A percentile compares a stretch with the other conserved stretches of the same genome.
phyloP scores from a whole-genome alignment of 2,329 filamentous ascomycete species.

The Trichoderma arundinaceum region DNA sequence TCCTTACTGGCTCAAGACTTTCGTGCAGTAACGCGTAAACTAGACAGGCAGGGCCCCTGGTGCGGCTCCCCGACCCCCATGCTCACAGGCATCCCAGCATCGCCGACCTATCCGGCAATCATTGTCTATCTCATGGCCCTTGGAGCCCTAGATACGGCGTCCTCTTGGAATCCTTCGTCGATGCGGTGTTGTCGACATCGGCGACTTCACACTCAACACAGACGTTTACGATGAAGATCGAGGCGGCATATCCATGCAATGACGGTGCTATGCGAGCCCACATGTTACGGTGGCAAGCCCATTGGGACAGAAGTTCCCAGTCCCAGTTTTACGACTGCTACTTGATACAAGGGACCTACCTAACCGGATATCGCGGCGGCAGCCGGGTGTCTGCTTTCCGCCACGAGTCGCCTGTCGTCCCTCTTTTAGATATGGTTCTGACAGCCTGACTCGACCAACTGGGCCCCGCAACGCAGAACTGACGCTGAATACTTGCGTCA shows the following conservation, averaged over 20 bases:
- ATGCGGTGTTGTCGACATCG: neutral
- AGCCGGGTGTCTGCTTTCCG: conserved; percentile 24
- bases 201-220: conserved; percentile 13
- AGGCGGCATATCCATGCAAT: conserved; percentile 6
- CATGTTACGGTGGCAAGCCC: conserved; percentile 8
- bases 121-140: neutral
- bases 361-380: conserved; percentile 25
- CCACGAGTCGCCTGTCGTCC: conserved; percentile 23
- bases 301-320: conserved; percentile 3
- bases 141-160: neutral
- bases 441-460: conserved; percentile 24
- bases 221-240: neutral
- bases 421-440: conserved; percentile 32
- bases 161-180: neutral
- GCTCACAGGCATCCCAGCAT: conserved; percentile 20
- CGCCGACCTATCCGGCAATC: conserved; percentile 28
- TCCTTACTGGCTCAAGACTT: conserved; percentile 21
- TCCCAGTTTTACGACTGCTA: conserved; percentile 3
- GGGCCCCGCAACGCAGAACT: conserved; percentile 12
- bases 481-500: neutral
- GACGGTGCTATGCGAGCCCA: neutral
- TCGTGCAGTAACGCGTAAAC: conserved; percentile 23
- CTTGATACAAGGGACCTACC: conserved; percentile 1
- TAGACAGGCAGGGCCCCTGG: conserved; percentile 19
- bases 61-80: conserved; percentile 26